Evolutionary conservation across 116 monocot species (phyloP).

Genomic region (Phalaenopsis hybrid): DNA sequence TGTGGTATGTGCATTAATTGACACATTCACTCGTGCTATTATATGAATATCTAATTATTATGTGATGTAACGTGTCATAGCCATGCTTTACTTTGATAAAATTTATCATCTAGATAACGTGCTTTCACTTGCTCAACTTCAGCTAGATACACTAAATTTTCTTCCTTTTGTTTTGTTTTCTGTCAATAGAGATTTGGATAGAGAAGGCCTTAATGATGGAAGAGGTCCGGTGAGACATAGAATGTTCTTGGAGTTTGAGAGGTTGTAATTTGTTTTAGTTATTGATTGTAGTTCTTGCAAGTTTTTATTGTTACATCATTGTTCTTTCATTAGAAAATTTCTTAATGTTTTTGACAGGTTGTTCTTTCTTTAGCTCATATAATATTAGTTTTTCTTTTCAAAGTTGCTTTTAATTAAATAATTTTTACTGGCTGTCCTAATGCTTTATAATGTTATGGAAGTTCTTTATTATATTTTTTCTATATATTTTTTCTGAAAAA

Average conservation of each 20-base stretch:
- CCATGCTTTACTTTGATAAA: background rate
- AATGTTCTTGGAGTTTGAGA: slow-evolving; percentile 8
- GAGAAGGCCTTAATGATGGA: slow-evolving; percentile 1
- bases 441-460: background rate
- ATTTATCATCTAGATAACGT: background rate
- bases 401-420: background rate
- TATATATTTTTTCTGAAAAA: background rate
- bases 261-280: background rate
- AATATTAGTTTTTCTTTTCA: background rate
- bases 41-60: background rate
- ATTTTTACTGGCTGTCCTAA: background rate
- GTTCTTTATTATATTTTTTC: background rate
- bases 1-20: background rate
- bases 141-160: background rate
- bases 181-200: slow-evolving; percentile 3
- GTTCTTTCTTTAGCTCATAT: background rate
- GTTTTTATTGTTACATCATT: background rate
- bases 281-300: background rate
- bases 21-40: background rate
- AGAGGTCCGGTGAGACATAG: slow-evolving; percentile 1
- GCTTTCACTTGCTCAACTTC: background rate
- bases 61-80: background rate
- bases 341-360: no score
- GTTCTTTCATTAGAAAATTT: background rate
- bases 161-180: background rate